Conservation (phyloP, 2,329 filamentous ascomycete species). For the Neonectria faginata region DNA sequence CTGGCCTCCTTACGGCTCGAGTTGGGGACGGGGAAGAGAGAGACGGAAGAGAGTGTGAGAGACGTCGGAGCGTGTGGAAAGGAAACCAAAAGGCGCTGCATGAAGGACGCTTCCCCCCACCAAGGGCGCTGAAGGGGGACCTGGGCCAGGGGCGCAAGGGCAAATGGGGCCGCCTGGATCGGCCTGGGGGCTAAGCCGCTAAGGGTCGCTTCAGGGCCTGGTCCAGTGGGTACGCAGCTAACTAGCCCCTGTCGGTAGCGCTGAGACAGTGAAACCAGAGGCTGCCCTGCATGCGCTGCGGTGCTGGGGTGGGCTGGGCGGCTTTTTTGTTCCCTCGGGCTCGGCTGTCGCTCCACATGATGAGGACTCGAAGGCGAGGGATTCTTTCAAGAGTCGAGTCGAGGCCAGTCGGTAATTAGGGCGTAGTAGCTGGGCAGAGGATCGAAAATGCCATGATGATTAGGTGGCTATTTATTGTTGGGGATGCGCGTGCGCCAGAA, state of each 20-base stretch:
- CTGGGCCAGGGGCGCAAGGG: conserved; percentile 18
- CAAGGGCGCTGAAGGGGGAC: conserved; percentile 17
- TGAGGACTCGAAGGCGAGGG: background rate
- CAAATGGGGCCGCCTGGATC: conserved; percentile 34
- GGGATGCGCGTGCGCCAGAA: background rate
- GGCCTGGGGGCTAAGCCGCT: conserved; percentile 20
- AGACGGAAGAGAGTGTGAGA: conserved; percentile 23
- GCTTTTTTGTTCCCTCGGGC: background rate
- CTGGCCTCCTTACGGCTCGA: conserved; percentile 14
- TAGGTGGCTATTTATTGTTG: no score
- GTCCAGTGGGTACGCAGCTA: background rate
- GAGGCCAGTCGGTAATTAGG: background rate
- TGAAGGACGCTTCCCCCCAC: conserved; percentile 15
- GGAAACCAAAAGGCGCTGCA: conserved; percentile 8
- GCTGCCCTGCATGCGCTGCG: background rate
- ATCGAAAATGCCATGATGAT: background rate
- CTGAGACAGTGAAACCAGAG: conserved; percentile 43
- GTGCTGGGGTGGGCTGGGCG: conserved; percentile 8
- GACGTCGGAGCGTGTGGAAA: background rate
- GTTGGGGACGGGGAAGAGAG: conserved; percentile 7
- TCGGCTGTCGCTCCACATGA: background rate
- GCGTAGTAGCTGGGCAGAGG: background rate
- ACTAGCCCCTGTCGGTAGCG: conserved; percentile 21
- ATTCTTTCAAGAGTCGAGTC: background rate
- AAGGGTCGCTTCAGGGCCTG: conserved; percentile 8